Evolutionary conservation across 75 land plant genomes (phyloP), one percentile per base, ranked within the genome.

Genomic region (Pinus taeda): DNA sequence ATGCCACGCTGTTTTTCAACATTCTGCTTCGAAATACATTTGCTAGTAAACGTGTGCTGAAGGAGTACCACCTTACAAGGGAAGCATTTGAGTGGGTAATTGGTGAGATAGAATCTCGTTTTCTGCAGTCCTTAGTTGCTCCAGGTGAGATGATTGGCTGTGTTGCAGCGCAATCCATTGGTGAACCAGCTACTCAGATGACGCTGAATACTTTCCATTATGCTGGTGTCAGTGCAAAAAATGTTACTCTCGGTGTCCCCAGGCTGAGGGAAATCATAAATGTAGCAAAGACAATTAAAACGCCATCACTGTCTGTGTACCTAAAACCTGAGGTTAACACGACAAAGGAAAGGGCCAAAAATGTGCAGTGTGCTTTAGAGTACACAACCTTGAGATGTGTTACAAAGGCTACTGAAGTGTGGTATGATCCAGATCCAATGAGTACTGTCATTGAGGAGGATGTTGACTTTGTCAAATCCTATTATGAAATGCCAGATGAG

Each of bases 101-200:
- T 65, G 99, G 98, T 77, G 99, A 97, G 81, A 95, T 97, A 15
- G 99, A 97, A 77, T 88, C 98, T 14, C 90, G 95, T 8, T 97
- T 97, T 73, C 73, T 97, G 61, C 99, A 97, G 83, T 97, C 99
- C 37, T 75, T 97, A 36, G 99, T 97, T 2, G 98, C 98, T 60
- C 93, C 99, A 15, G 99, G 98, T 33, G 99, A 97, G 81, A 97
- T 97, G 99, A 97, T 97, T 81, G 99, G 99, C 6, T 87, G 88
- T 78, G 88, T 87, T 73, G 88, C 88, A 61, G 88, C 88, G 29
- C 88, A 87, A 36, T 87, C 88, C 33, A 87, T 87, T 42, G 88
- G 88, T 57, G 88, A 87, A 66, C 88, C 88, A 18, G 88, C 88
- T 22, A 87, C 88, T 24, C 88, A 84, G 83, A 87, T 87, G 88